Percentiles rank a stretch among this genome's conserved stretches.
phyloP scores from a whole-genome alignment of 164 flowering plant genomes.

The Vitis labrusca region DNA sequence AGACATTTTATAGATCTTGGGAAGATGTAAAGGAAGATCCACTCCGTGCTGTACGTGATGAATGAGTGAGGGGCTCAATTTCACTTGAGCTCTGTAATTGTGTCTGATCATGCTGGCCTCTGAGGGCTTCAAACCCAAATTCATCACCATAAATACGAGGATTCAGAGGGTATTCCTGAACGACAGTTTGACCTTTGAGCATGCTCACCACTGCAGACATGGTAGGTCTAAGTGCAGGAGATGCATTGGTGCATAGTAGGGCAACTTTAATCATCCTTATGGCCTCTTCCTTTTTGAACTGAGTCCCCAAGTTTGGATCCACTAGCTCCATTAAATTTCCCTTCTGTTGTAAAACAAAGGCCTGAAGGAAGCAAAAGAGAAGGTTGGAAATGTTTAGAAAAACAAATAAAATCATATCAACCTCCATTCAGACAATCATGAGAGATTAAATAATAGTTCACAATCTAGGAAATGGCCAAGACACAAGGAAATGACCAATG shows the following conservation, averaged over 20 bases:
- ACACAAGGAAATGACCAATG: neutral
- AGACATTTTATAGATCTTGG: no score
- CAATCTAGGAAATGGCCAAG: no score
- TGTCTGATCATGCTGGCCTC: neutral
- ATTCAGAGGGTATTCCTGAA: slow-evolving; percentile 1
- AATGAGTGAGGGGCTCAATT: neutral
- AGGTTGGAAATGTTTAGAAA: no score
- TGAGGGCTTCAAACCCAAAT: slow-evolving; percentile 5
- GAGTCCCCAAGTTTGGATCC: slow-evolving; percentile 14
- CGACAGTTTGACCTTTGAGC: slow-evolving; percentile 10
- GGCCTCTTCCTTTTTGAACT: slow-evolving; percentile 11
- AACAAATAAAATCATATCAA: no score
- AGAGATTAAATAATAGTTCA: no score
- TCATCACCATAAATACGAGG: slow-evolving; percentile 1
- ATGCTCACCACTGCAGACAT: slow-evolving; percentile 17
- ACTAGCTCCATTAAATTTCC: neutral
- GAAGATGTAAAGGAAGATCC: no score
- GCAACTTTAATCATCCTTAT: neutral
- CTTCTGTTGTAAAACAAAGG: slow-evolving; percentile 14
- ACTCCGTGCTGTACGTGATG: no score
- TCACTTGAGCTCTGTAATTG: neutral
- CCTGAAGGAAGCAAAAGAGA: neutral
- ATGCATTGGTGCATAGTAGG: slow-evolving; percentile 12
- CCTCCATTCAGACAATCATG: no score
- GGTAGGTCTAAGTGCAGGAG: slow-evolving; percentile 20